Conservation (phyloP, 345 rosid species). For the Eutrema heterophyllum region DNA sequence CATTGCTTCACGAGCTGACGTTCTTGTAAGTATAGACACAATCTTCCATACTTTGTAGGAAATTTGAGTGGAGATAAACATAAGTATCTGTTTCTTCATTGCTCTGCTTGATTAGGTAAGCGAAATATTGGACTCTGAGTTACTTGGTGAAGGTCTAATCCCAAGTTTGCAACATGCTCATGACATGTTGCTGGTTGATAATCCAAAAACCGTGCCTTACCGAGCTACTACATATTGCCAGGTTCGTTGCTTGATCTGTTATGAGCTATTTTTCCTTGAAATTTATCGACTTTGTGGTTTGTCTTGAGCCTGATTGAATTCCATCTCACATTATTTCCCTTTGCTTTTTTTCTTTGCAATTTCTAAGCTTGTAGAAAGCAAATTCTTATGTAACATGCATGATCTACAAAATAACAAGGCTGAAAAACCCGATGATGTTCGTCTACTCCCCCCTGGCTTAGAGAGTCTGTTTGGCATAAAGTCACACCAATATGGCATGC, state of each 20-base stretch:
- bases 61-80: not conserved
- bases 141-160: slow-evolving; percentile 92
- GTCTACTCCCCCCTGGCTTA: slow-evolving; percentile 58
- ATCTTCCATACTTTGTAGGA: not conserved
- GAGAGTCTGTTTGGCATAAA: slow-evolving; percentile 48
- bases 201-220: slow-evolving; percentile 74
- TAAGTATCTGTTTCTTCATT: not conserved
- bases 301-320: not conserved
- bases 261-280: not conserved
- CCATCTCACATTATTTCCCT: not conserved
- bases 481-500: slow-evolving; percentile 70
- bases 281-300: not conserved
- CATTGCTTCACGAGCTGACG: slow-evolving; percentile 65
- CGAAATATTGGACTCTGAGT: slow-evolving; percentile 91
- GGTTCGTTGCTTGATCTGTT: slow-evolving; percentile 37
- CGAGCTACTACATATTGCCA: slow-evolving; percentile 79
- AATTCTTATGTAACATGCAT: slow-evolving; percentile 61
- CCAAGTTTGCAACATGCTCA: slow-evolving; percentile 92
- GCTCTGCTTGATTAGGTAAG: slow-evolving; percentile 51
- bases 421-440: slow-evolving; percentile 47
- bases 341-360: not conserved
- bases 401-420: slow-evolving; percentile 54
- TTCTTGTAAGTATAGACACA: slow-evolving; percentile 51
- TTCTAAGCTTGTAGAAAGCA: slow-evolving; percentile 74
- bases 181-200: slow-evolving; percentile 69